phyloP scores from a whole-genome alignment of 2,329 filamentous ascomycete genomes.

The Penicillium sp. region DNA sequence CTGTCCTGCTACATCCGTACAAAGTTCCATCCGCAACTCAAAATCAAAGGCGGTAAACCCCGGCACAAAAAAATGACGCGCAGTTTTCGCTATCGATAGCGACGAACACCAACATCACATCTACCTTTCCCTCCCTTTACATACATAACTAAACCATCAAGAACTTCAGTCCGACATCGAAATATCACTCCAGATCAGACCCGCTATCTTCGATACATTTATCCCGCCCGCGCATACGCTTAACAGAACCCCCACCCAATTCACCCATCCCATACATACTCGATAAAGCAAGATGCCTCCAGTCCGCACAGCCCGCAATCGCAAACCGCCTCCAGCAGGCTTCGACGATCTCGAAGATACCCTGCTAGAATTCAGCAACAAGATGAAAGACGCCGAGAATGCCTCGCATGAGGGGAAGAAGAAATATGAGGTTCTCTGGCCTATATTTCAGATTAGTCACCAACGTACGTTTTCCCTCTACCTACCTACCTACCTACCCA shows the following conservation, averaged over 20 bases:
- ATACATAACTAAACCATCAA: background rate
- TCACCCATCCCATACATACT: no score
- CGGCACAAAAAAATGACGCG: constrained; percentile 31
- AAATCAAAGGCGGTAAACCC: constrained; percentile 27
- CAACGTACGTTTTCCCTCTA: constrained; percentile 63
- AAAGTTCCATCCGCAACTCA: constrained; percentile 13
- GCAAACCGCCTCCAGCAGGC: constrained; percentile 62
- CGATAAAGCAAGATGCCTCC: constrained; percentile 52
- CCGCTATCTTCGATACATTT: no score
- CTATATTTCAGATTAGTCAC: constrained; percentile 95
- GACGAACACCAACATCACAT: no score
- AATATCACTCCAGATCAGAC: no score
- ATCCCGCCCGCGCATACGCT: no score
- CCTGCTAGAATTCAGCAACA: constrained; percentile 63
- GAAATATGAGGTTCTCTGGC: constrained; percentile 93
- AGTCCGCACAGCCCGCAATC: constrained; percentile 56
- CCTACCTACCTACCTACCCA: no score
- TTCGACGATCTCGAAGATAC: constrained; percentile 68
- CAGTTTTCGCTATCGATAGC: constrained; percentile 12
- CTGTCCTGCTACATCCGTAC: no score
- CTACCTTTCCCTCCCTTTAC: background rate
- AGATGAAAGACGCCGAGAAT: constrained; percentile 80
- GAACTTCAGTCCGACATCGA: background rate
- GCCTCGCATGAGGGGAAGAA: constrained; percentile 72
- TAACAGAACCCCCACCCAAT: no score